phyloP scores from a whole-genome alignment of 2,329 filamentous ascomycete species.

The Xylariomycetidae sp. region DNA sequence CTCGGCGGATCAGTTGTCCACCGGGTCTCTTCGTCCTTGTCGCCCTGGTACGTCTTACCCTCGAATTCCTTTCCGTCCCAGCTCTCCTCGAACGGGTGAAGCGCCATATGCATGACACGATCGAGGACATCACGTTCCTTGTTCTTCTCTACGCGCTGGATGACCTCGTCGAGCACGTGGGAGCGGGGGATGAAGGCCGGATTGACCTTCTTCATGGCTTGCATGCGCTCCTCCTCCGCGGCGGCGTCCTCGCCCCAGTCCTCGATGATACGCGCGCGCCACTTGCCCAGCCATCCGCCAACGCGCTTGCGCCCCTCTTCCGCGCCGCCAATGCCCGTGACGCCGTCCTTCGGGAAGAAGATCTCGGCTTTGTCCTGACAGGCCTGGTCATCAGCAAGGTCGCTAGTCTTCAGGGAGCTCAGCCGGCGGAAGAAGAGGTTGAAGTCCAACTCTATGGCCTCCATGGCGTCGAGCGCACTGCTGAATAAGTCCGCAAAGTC shows the following conservation, averaged over 20 bases:
- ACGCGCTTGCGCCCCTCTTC: conserved; percentile 61
- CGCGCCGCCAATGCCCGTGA: conserved; percentile 52
- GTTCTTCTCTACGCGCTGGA: conserved; percentile 78
- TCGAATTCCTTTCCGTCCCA: conserved; percentile 54
- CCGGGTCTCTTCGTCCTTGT: conserved; percentile 69
- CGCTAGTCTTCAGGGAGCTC: conserved; percentile 53
- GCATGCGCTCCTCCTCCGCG: conserved; percentile 56
- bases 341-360: conserved; percentile 77
- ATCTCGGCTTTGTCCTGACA: conserved; percentile 58
- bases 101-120: conserved; percentile 73
- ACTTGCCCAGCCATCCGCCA: conserved; percentile 74
- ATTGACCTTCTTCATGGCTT: conserved; percentile 78
- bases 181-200: conserved; percentile 87
- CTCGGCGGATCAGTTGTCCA: conserved; percentile 83
- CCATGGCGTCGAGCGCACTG: conserved; percentile 74
- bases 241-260: conserved; percentile 58
- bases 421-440: conserved; percentile 88
- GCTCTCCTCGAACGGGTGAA: conserved; percentile 76
- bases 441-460: conserved; percentile 81
- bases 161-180: conserved; percentile 92
- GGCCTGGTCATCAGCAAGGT: conserved; percentile 54
- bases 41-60: conserved; percentile 44
- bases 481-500: conserved; percentile 81
- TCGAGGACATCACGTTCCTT: conserved; percentile 73
- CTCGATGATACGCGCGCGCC: conserved; percentile 64